Percentiles rank a stretch among this genome's conserved stretches.
phyloP scores from a whole-genome alignment of 2,329 filamentous ascomycete genomes.

The Aspergillus sp. region DNA sequence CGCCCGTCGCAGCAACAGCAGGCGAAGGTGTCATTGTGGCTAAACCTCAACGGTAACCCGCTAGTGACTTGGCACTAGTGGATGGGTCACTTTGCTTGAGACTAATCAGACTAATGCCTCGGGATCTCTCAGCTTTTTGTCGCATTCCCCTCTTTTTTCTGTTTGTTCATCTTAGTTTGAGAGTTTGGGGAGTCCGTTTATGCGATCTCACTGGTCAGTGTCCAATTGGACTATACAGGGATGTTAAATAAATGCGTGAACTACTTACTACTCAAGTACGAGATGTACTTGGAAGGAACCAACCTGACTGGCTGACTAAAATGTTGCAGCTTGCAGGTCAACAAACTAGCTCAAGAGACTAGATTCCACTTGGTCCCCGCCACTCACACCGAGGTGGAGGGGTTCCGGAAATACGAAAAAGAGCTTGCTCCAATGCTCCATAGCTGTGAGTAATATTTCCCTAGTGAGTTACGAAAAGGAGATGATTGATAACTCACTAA shows the following conservation, averaged over 20 bases:
- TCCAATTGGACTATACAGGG: too few relatives aligned
- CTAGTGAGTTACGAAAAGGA: too few relatives aligned
- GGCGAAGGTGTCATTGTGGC: not conserved
- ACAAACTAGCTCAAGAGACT: not conserved
- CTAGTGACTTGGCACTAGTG: slow-evolving; percentile 2
- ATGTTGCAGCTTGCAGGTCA: not conserved
- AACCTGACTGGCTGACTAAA: not conserved
- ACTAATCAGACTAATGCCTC: not conserved
- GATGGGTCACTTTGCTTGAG: not conserved
- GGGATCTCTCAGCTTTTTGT: not conserved
- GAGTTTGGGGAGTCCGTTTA: too few relatives aligned
- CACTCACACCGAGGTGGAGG: not conserved
- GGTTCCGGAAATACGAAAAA: not conserved
- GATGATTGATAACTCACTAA: too few relatives aligned
- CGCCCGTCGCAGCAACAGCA: not conserved
- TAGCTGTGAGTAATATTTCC: not conserved
- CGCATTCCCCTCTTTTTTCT: not conserved
- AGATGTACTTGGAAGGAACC: not conserved
- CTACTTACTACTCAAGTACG: too few relatives aligned
- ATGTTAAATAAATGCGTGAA: too few relatives aligned
- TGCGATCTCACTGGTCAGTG: too few relatives aligned
- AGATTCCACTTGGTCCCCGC: not conserved
- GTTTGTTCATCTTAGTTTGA: too few relatives aligned
- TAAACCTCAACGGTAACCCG: not conserved
- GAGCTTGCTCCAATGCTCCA: too few relatives aligned